These are phyloP conservation scores for Wickerhamomyces sp. DNA, from an alignment of 1,139 yeast species.

Conservation along the genomic window DNA sequence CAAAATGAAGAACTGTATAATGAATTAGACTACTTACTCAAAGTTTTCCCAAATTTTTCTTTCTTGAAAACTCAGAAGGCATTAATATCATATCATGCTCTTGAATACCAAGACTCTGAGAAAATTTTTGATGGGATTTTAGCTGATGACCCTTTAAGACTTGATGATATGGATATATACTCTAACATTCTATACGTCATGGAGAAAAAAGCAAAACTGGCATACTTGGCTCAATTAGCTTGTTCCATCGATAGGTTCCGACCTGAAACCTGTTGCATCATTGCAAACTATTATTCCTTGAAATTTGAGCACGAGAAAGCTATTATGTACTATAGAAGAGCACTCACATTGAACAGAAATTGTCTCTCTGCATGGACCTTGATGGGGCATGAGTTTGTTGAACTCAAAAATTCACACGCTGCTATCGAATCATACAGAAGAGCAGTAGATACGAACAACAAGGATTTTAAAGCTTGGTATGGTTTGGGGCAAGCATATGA, in stretches of 20 bases:
- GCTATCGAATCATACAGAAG: constrained; percentile 94
- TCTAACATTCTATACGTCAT: constrained; percentile 92
- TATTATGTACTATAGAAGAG: constrained; percentile 86
- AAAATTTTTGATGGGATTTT: constrained; percentile 70
- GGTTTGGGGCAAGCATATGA: constrained; percentile 98
- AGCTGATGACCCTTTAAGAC: constrained; percentile 72
- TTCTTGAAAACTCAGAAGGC: constrained; percentile 80
- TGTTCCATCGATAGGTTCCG: constrained; percentile 79
- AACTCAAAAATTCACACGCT: constrained; percentile 91
- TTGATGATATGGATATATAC: constrained; percentile 88
- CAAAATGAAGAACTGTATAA: constrained; percentile 47
- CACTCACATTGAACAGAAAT: constrained; percentile 71
- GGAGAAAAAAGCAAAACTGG: constrained; percentile 81
- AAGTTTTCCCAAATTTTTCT: constrained; percentile 63
- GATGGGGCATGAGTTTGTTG: constrained; percentile 99
- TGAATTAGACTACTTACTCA: constrained; percentile 42
- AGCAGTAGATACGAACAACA: constrained; percentile 81
- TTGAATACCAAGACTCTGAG: constrained; percentile 81
- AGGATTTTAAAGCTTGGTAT: constrained; percentile 97
- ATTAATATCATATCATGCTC: constrained; percentile 68
- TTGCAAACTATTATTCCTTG: constrained; percentile 90
- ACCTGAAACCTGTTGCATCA: constrained; percentile 91
- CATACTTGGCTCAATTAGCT: constrained; percentile 83
- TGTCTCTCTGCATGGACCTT: constrained; percentile 95
- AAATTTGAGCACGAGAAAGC: constrained; percentile 94